Base-by-base conservation (phyloP, 805 yeast species). In the Tetrapisispora fleetii region DNA sequence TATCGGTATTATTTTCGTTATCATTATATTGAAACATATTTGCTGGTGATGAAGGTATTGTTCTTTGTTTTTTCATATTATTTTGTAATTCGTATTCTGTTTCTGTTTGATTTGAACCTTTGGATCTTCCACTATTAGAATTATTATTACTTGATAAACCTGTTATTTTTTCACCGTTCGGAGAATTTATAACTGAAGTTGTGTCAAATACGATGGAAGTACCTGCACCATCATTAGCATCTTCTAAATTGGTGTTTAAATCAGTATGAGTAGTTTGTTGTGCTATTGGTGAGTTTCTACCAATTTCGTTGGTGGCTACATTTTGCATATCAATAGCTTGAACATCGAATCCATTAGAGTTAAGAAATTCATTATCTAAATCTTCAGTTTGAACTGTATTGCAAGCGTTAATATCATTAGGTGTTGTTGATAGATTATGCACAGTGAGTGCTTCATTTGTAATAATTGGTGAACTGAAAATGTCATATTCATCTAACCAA, bases 31-130 rank as follows among this genome's bases (percentile, higher is more conserved):
- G 57, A 43, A 58, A 62, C 58, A 60, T 59, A 41, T 59, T 58
- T 16, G 59, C 55, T 8, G 67, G 69, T 10, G 67, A 63, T 1
- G 67, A 63, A 14, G 67, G 67, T 52, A 65, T 58, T 7, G 57
- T 53, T 24, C 58, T 54, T 39, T 59, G 59, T 36, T 58, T 57
- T 37, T 62, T 61, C 18, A 52, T 38, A 6, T 40, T 51, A 32
- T 47, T 46, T 17, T 51, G 48, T 33, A 42, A 3, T 17, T 46
- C 40, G 24, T 28, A 46, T 19, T 46, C 48, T 6, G 14, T 21
- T 19, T 47, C 50, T 1, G 4, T 32, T 3, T 41, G 37, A 19
- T n/a, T 27, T 6, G n/a, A 6, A 17, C 43, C 35, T 30, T 21
- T 27, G 18, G 30, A 17, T 49, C 46, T 22, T 42, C 40, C 19